Base-by-base conservation (phyloP, 139 green algal species). In the Chlamydomonas sp. region DNA sequence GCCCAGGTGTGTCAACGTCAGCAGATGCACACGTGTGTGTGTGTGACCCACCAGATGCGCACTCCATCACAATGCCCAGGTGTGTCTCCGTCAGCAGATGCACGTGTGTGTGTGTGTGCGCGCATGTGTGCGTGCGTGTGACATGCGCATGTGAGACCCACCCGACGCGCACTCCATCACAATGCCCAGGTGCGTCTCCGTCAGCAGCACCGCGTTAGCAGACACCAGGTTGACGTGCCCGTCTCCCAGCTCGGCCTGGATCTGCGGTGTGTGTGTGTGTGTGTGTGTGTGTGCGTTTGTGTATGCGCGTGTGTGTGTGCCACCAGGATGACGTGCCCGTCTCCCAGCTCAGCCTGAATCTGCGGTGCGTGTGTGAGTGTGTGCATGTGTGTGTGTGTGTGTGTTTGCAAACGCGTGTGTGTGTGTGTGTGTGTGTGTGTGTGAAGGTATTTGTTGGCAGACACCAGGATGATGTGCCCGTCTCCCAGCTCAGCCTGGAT, bases 101-200 rank as follows among this genome's bases (percentile, higher is more conserved):
- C 16, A 16, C 16, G 43, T 54, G 43, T 54, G 43, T 54, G 43
- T 54, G 43, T 54, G 43, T 54, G 43, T 54, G 43, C 16, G 43
- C 16, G 22, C 6, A 28, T 22, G 54, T 22, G 13, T 33, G 43
- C 16, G 43, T 54, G 43, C 16, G 43, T 54, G 43, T 54, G 43
- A n/a, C 13, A n/a, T 54, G 43, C 16, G 43, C 16, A 16, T 54
- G 43, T 54, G n/a, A n/a, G n/a, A n/a, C n/a, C 87, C 87, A 4
- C 87, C 87, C 16, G 77, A 73, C 24, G 85, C 84, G 62, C 87
- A 94, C 76, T 96, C 88, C 81, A 96, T 87, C 5, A 91, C 83
- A 8, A 92, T 60, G 3, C 74, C 35, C 29, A 57, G 22, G 62
- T 69, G 62, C 31, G 62, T 57, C 13, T 57, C 4, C 6, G 62